Percentiles rank a stretch among this genome's conserved stretches.
Conservation (phyloP, 2,329 filamentous ascomycete genomes). For the Daldinia eschscholtzii region DNA sequence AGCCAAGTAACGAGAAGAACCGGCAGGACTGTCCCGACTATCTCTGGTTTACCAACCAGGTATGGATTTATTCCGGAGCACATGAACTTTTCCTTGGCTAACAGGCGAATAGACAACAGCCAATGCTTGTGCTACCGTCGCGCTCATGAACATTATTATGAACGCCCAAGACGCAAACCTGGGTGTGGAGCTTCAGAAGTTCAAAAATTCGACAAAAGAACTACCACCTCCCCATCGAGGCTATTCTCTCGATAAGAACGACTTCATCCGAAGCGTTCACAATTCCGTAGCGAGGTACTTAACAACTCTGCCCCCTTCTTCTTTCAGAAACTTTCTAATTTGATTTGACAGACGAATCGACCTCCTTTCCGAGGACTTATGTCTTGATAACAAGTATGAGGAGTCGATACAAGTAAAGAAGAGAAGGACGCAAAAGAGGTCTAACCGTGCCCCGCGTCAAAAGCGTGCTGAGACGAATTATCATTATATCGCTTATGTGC, state of each 20-base stretch:
- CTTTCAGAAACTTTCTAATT: slow-evolving; percentile 21
- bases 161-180: slow-evolving; percentile 77
- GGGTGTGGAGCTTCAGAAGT: slow-evolving; percentile 75
- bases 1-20: slow-evolving; percentile 60
- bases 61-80: slow-evolving; percentile 52
- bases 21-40: slow-evolving; percentile 67
- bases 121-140: slow-evolving; percentile 93
- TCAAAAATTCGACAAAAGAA: slow-evolving; percentile 77
- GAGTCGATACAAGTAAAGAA: slow-evolving; percentile 55
- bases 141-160: slow-evolving; percentile 93
- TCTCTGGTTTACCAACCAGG: slow-evolving; percentile 96
- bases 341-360: slow-evolving; percentile 72
- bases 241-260: slow-evolving; percentile 78
- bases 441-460: slow-evolving; percentile 34
- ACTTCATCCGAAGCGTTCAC: slow-evolving; percentile 83
- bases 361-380: slow-evolving; percentile 77
- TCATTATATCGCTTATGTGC: slow-evolving; percentile 92
- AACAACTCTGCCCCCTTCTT: slow-evolving; percentile 35
- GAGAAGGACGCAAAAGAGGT: slow-evolving; percentile 45
- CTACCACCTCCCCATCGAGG: slow-evolving; percentile 82
- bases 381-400: slow-evolving; percentile 69
- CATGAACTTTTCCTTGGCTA: slow-evolving; percentile 24
- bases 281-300: slow-evolving; percentile 83
- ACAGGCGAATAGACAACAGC: slow-evolving; percentile 71
- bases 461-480: slow-evolving; percentile 73